Evolutionary conservation across 768 basidiomycete genomes (phyloP).

Genomic region (Pulveroboletus sp.): DNA sequence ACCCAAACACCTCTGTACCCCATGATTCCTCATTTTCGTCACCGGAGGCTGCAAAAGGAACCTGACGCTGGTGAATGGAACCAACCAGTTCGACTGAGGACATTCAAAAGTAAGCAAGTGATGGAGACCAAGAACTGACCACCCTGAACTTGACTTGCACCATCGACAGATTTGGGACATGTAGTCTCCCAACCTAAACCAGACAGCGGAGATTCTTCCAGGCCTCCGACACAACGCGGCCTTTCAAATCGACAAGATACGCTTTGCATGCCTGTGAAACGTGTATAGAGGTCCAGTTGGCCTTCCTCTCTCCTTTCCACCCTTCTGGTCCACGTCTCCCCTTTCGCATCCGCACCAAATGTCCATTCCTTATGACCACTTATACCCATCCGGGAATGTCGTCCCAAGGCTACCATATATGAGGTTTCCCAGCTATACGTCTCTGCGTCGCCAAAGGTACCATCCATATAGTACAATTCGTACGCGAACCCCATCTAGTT

Average conservation of each 20-base stretch:
- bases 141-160: constrained; percentile 13
- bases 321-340: neutral
- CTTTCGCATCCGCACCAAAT: constrained; percentile 9
- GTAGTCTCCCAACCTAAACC: constrained; percentile 14
- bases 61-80: constrained; percentile 3
- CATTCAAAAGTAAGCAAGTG: constrained; percentile 15
- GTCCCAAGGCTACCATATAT: constrained; percentile 7
- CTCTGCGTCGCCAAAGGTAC: constrained; percentile 15
- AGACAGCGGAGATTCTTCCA: constrained; percentile 23
- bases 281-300: constrained; percentile 15
- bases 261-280: constrained; percentile 24
- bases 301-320: neutral
- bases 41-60: neutral
- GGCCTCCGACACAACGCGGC: constrained; percentile 19
- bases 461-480: constrained; percentile 18
- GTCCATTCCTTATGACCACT: constrained; percentile 19
- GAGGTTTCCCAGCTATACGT: constrained; percentile 22
- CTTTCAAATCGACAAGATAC: constrained; percentile 17
- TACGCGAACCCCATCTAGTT: neutral
- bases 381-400: constrained; percentile 6
- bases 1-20: constrained; percentile 1
- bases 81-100: neutral
- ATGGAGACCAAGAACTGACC: constrained; percentile 2
- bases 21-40: constrained; percentile 9
- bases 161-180: constrained; percentile 5